Conservation (phyloP, 2,329 filamentous ascomycete species). For the Zymoseptoria passerinii region DNA sequence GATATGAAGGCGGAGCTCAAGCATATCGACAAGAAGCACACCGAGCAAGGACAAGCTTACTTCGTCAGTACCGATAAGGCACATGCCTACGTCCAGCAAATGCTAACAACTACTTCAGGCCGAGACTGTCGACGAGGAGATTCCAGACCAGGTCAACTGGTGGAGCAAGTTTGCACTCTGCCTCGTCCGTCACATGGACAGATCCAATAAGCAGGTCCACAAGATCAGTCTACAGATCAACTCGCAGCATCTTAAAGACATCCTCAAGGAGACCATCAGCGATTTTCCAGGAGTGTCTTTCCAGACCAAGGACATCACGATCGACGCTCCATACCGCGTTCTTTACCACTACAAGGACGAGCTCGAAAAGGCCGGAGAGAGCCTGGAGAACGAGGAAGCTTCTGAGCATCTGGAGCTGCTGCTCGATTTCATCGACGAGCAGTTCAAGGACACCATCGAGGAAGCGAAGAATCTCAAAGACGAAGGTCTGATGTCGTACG, state of each 20-base stretch:
- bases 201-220: conserved; percentile 13
- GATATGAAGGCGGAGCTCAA: conserved; percentile 18
- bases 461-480: conserved; percentile 25
- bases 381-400: conserved; percentile 23
- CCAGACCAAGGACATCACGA: conserved; percentile 24
- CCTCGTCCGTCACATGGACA: conserved; percentile 13
- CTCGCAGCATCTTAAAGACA: conserved; percentile 24
- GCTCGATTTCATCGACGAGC: conserved; percentile 23
- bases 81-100: background rate
- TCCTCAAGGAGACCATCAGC: conserved; percentile 19
- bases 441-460: conserved; percentile 22
- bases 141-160: conserved; percentile 23
- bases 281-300: conserved; percentile 25
- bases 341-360: conserved; percentile 25
- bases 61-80: conserved; percentile 3
- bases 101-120: background rate
- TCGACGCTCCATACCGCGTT: conserved; percentile 22
- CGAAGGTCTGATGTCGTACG: conserved; percentile 28
- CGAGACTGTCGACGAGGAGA: conserved; percentile 22
- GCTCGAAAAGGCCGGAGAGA: conserved; percentile 16
- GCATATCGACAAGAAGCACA: conserved; percentile 23
- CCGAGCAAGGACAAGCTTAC: conserved; percentile 21
- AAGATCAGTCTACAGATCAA: conserved; percentile 22
- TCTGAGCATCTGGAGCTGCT: conserved; percentile 28
- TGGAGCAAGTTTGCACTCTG: conserved; percentile 21